Percentiles rank a stretch among this genome's conserved stretches.
phyloP scores from a whole-genome alignment of 768 basidiomycete species.

The Hebeloma cylindrosporum region DNA sequence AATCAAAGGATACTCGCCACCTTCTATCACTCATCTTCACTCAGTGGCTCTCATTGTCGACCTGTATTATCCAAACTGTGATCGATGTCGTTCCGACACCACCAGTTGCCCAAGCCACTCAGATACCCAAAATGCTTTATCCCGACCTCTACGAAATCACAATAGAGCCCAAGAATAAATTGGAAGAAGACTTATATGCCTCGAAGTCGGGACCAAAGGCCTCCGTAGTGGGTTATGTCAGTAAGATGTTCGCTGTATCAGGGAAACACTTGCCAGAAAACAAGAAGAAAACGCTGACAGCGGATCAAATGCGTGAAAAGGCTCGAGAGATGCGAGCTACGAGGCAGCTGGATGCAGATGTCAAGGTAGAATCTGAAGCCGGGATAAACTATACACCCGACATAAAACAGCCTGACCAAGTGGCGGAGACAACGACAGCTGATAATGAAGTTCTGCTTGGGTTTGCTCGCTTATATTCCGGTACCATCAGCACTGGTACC shows the following conservation, averaged over 20 bases:
- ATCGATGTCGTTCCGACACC: constrained; percentile 96
- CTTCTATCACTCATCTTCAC: constrained; percentile 86
- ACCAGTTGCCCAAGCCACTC: constrained; percentile 70
- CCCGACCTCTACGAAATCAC: constrained; percentile 67
- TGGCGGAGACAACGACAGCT: constrained; percentile 24
- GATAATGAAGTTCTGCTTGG: constrained; percentile 77
- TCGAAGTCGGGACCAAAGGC: constrained; percentile 61
- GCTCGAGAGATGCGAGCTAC: constrained; percentile 55
- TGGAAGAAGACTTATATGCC: constrained; percentile 81
- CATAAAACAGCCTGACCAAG: constrained; percentile 14
- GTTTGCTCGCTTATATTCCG: constrained; percentile 93
- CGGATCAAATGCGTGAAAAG: constrained; percentile 77
- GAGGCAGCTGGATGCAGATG: constrained; percentile 28
- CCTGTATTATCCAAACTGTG: constrained; percentile 85
- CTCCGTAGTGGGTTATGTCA: constrained; percentile 81
- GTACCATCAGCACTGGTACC: constrained; percentile 66
- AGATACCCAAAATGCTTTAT: constrained; percentile 91
- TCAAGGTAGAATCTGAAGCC: constrained; percentile 10
- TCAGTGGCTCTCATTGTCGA: constrained; percentile 95
- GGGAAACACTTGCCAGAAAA: constrained; percentile 81
- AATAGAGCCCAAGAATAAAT: constrained; percentile 65
- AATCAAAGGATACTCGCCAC: constrained; percentile 84
- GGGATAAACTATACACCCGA: constrained; percentile 17
- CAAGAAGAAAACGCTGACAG: constrained; percentile 72
- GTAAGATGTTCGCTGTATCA: constrained; percentile 98